These are phyloP conservation scores for Apophysomyces elegans DNA, from an alignment of 371 early-diverging fungal genomes.

Conservation along the genomic window DNA sequence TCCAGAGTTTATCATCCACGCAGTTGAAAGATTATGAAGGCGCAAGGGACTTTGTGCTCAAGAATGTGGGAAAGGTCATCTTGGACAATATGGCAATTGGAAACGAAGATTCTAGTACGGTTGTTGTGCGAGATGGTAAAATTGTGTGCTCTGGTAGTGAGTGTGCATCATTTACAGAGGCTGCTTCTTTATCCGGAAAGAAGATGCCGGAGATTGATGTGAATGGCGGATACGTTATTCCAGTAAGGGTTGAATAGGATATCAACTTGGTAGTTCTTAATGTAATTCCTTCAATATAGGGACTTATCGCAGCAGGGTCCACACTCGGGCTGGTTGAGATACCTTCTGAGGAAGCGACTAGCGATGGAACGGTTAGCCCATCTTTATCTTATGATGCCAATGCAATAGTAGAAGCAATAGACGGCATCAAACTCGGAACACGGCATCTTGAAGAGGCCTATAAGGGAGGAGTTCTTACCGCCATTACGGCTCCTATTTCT, in stretches of 20 bases:
- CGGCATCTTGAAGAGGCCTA: conserved; percentile 59
- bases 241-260: conserved; percentile 26
- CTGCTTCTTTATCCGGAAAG: not conserved
- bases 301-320: conserved; percentile 52
- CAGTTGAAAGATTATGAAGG: conserved; percentile 13
- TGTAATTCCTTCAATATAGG: conserved; percentile 9
- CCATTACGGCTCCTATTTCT: conserved; percentile 51
- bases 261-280: not conserved
- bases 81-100: conserved; percentile 14
- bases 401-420: conserved; percentile 46
- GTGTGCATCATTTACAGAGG: conserved; percentile 25
- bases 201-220: conserved; percentile 27
- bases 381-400: conserved; percentile 24
- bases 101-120: conserved; percentile 27
- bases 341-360: conserved; percentile 47
- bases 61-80: conserved; percentile 44
- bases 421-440: conserved; percentile 60
- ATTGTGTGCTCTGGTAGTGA: conserved; percentile 50
- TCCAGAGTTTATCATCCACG: not conserved
- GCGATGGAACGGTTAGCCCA: conserved; percentile 46
- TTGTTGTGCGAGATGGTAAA: conserved; percentile 55
- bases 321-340: conserved; percentile 61
- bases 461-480: conserved; percentile 59
- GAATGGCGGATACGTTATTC: conserved; percentile 45
- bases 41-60: conserved; percentile 33